These are phyloP conservation scores for Tulasnella sp. DNA, from an alignment of 768 basidiomycete species.

Conservation along the genomic window DNA sequence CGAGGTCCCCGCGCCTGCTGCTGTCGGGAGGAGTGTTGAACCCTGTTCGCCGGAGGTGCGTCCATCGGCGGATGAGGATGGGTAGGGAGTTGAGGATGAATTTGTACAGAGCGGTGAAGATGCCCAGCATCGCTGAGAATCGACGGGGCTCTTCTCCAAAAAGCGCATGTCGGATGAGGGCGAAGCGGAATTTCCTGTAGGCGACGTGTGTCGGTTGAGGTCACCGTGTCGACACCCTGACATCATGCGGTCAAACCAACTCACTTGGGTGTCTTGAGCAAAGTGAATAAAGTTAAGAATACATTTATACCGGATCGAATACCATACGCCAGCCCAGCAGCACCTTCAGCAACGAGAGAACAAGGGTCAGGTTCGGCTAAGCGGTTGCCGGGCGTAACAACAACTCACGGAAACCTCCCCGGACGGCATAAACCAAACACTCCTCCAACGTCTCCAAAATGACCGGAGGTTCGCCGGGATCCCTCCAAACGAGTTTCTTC, in stretches of 20 bases:
- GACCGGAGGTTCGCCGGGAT: conserved; percentile 61
- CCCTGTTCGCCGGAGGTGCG: conserved; percentile 14
- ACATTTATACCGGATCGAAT: conserved; percentile 78
- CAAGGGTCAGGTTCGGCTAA: background rate
- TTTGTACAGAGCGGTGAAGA: conserved; percentile 61
- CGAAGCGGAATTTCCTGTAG: conserved; percentile 47
- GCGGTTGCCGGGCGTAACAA: background rate
- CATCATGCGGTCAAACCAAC: conserved; percentile 17
- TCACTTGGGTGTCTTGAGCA: conserved; percentile 56
- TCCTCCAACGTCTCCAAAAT: conserved; percentile 52
- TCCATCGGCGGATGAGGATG: conserved; percentile 35
- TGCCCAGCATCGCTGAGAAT: conserved; percentile 59
- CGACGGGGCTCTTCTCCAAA: conserved; percentile 75
- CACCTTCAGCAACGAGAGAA: conserved; percentile 39
- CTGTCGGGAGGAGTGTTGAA: conserved; percentile 17
- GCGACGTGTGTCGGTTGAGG: background rate
- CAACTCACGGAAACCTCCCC: conserved; percentile 62
- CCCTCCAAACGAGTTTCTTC: conserved; percentile 71
- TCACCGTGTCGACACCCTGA: background rate
- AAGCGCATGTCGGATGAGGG: conserved; percentile 65
- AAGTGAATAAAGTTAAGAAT: conserved; percentile 61
- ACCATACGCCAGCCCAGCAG: conserved; percentile 66
- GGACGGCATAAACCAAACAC: conserved; percentile 57
- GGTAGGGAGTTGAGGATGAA: conserved; percentile 67
- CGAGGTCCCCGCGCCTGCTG: background rate